These are phyloP conservation scores for Chlorencoelia australis DNA, from an alignment of 2,329 filamentous ascomycete genomes.

Conservation along the genomic window DNA sequence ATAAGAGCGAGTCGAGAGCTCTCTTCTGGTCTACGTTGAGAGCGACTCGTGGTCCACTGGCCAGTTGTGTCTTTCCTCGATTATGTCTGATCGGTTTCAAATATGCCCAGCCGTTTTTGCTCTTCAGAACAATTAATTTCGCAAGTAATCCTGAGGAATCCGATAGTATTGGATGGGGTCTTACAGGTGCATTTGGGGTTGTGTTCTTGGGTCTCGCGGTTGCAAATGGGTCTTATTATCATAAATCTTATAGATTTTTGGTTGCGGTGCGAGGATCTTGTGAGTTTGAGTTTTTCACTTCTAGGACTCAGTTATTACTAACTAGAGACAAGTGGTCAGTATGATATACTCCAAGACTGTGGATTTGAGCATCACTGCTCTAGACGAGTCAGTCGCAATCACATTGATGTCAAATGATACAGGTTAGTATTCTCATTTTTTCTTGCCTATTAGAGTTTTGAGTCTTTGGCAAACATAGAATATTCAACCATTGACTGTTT, in stretches of 20 bases:
- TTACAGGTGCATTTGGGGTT: conserved; percentile 14
- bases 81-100: conserved; percentile 11
- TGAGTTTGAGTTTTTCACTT: too few relatives aligned
- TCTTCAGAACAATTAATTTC: conserved; percentile 9
- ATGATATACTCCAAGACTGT: conserved; percentile 23
- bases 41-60: conserved; percentile 12
- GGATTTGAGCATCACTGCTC: conserved; percentile 17
- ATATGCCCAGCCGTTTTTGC: conserved; percentile 15
- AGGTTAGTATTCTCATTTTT: not conserved
- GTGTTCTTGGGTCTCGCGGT: conserved; percentile 23
- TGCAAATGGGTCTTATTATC: conserved; percentile 15
- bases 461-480: too few relatives aligned
- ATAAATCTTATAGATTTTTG: conserved; percentile 12
- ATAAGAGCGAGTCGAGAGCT: conserved; percentile 7
- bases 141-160: conserved; percentile 5
- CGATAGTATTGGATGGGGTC: conserved; percentile 13
- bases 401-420: conserved; percentile 10
- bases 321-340: too few relatives aligned
- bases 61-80: conserved; percentile 9
- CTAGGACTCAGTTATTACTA: too few relatives aligned
- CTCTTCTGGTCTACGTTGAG: conserved; percentile 17
- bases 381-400: conserved; percentile 17
- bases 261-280: conserved; percentile 18
- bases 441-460: too few relatives aligned
- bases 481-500: too few relatives aligned